These are phyloP conservation scores for Eucalyptus globulus DNA, from an alignment of 345 rosid species.

Conservation along the genomic window DNA sequence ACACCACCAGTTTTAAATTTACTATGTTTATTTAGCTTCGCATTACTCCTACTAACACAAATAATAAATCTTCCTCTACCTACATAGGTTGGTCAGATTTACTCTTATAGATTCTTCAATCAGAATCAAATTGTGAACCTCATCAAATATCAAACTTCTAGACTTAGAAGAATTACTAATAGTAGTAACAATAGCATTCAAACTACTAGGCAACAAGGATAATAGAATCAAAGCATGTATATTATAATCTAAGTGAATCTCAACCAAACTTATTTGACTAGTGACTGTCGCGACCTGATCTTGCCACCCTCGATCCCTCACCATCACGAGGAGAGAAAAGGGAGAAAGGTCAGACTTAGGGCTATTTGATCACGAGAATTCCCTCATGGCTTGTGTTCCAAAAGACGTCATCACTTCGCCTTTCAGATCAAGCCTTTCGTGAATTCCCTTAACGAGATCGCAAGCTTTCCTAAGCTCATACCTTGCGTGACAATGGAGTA, in stretches of 20 bases:
- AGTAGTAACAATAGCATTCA: neutral
- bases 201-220: neutral
- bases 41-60: neutral
- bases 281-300: accelerated
- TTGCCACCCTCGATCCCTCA: accelerated
- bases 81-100: neutral
- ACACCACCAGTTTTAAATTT: neutral
- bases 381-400: too few species aligned
- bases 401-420: too few species aligned
- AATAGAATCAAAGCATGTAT: neutral
- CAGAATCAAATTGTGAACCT: neutral
- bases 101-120: neutral
- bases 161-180: neutral
- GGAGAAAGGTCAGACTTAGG: too few species aligned
- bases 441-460: too few species aligned
- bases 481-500: too few species aligned
- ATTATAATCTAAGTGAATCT: neutral
- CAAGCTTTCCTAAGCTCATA: too few species aligned
- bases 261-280: neutral
- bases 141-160: neutral
- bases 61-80: neutral
- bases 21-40: neutral
- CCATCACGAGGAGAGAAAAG: too few species aligned
- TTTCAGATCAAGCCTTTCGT: too few species aligned
- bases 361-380: too few species aligned